Percentiles rank a stretch among this genome's conserved stretches.
Conservation (phyloP, 805 yeast genomes). For the Metschnikowia koreensis region DNA sequence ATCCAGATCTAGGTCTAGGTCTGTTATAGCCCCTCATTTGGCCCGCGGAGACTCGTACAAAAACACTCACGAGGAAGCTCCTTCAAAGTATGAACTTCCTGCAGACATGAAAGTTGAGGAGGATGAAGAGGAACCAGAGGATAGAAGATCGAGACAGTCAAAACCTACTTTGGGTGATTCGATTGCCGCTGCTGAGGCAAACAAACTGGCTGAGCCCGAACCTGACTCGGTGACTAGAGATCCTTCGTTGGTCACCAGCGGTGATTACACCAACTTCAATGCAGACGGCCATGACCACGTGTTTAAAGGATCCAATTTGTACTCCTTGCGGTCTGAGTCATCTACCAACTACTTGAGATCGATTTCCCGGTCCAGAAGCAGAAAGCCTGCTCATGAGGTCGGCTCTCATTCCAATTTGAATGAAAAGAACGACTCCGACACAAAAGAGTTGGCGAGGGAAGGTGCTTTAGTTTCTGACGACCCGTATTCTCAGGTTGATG, state of each 20-base stretch:
- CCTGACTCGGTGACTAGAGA: conserved; percentile 24
- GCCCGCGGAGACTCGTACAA: conserved; percentile 80
- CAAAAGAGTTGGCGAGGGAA: conserved; percentile 49
- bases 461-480: conserved; percentile 57
- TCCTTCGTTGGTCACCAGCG: conserved; percentile 43
- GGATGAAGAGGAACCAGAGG: conserved; percentile 31
- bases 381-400: conserved; percentile 25
- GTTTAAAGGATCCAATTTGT: conserved; percentile 20
- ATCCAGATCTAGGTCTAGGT: conserved; percentile 25
- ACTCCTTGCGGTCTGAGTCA: conserved; percentile 38
- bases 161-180: conserved; percentile 46
- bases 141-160: conserved; percentile 41
- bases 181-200: conserved; percentile 41
- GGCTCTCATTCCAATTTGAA: conserved; percentile 21
- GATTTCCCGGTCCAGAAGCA: conserved; percentile 62
- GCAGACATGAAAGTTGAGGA: conserved; percentile 30
- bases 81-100: conserved; percentile 43
- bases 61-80: conserved; percentile 49
- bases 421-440: conserved; percentile 29
- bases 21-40: conserved; percentile 41
- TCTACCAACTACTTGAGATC: conserved; percentile 60
- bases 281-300: conserved; percentile 30
- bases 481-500: conserved; percentile 46
- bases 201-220: conserved; percentile 2
- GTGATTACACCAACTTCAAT: conserved; percentile 46